Evolutionary conservation across 768 basidiomycete species (phyloP), one percentile per base, ranked within the genome.

Genomic region (Tylopilus balloui): DNA sequence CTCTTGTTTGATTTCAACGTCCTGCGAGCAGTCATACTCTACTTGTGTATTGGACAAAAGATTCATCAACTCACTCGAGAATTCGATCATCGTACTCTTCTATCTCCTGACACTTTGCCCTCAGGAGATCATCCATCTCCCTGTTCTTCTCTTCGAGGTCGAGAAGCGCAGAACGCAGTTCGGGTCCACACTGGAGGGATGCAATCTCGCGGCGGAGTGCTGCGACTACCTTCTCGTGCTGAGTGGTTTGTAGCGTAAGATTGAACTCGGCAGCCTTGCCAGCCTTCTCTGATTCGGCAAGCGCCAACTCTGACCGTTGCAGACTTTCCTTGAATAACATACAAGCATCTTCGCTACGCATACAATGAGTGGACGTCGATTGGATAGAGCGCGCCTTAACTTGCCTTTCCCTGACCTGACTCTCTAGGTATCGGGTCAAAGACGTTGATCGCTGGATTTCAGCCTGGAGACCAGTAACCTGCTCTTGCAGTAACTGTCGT

Each of bases 1-100:
- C 85, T 88, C 72, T 88, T 90, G 69, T 87, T 89, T 54, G 84
- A 82, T 66, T 88, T 90, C 53, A 87, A 63, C 64, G 87, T 79
- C 56, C 88, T 91, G 57, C 19, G 14, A 48, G 53, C 45, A 55
- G 41, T 46, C 40, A 48, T 31, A 14, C 10, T 47, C 36, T 38
- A 35, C 31, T 23, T 41, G 28, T 29, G 36, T 45, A 23, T 56
- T 42, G 43, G 42, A 34, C 42, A 42, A 48, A 52, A 19, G 15
- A 20, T 9, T n/a, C 37, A 32, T 14, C 10, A 24, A 54, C 53
- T 56, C 68, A 91, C 88, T 84, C 85, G 51, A 91, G 78, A 44
- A 82, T 79, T 29, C 79, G 79, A 60, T 92, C 89, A 57, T 92
- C 88, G 48, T 91, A 87, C 57, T 85, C 86, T 61, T 91, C 88